phyloP scores from a whole-genome alignment of 805 yeast genomes.

The Hanseniaspora lachancei region DNA sequence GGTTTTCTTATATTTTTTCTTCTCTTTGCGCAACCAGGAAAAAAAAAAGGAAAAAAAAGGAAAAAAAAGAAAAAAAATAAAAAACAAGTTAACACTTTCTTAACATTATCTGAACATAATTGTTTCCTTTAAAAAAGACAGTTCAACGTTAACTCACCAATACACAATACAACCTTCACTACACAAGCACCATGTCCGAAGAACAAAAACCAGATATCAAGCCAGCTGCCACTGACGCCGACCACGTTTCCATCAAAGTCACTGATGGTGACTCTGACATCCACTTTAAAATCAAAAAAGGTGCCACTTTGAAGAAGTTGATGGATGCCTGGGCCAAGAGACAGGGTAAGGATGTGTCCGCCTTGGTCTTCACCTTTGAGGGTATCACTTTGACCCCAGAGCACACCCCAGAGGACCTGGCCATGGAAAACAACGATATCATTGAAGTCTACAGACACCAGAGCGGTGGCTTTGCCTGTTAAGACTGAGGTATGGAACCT shows the following conservation, averaged over 20 bases:
- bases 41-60: too few species aligned
- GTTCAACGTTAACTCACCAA: neutral
- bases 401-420: constrained; percentile 85
- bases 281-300: constrained; percentile 84
- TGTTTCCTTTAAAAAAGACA: neutral
- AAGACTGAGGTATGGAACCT: neutral
- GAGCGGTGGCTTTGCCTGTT: constrained; percentile 38
- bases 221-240: constrained; percentile 38
- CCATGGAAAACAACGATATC: constrained; percentile 88
- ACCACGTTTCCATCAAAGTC: constrained; percentile 81
- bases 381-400: constrained; percentile 82
- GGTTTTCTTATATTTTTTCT: too few species aligned
- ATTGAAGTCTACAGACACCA: constrained; percentile 97
- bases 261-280: constrained; percentile 90
- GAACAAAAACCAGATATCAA: constrained; percentile 40
- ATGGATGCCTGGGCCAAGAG: constrained; percentile 98
- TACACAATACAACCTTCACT: neutral
- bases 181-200: constrained; percentile 22
- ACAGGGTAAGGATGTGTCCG: constrained; percentile 76
- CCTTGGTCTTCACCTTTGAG: constrained; percentile 80
- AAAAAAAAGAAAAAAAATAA: too few species aligned
- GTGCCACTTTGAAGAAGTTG: constrained; percentile 83
- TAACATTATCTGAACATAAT: neutral
- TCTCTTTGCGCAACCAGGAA: too few species aligned
- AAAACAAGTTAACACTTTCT: too few species aligned